A percentile compares a stretch with the other conserved stretches of the same genome.
Evolutionary conservation across 345 rosid species (phyloP).

Genomic region (Lenwebbia sp.): DNA sequence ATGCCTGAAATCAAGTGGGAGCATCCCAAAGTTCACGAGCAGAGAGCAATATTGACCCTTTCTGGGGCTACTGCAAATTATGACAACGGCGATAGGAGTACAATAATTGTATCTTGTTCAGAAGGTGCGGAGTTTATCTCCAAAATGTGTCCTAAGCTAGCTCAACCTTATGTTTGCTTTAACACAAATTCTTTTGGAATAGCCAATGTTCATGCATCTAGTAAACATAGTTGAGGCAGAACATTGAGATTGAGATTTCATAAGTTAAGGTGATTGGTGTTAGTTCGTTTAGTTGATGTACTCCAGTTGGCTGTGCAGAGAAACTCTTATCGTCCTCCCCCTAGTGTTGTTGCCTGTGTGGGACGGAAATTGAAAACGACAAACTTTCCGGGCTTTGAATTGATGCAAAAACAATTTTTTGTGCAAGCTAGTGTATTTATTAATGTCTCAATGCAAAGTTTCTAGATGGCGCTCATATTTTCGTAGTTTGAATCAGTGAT

Average conservation of each 20-base stretch:
- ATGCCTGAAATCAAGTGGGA: slow-evolving; percentile 85
- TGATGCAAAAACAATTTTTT: not conserved
- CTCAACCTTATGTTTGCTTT: not conserved
- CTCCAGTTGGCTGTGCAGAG: not conserved
- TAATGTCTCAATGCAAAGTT: not conserved
- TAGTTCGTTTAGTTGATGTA: not conserved
- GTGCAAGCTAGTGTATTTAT: not conserved
- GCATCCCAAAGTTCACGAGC: slow-evolving; percentile 66
- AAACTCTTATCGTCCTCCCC: not conserved
- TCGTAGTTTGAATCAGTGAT: not conserved
- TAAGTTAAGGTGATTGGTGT: not conserved
- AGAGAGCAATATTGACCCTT: slow-evolving; percentile 46
- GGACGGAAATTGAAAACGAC: not conserved
- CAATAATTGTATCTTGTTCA: slow-evolving; percentile 75
- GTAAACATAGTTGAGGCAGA: not conserved
- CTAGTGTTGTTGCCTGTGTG: not conserved
- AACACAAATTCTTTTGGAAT: not conserved
- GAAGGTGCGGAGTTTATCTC: slow-evolving; percentile 45
- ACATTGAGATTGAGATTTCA: not conserved
- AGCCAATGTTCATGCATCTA: not conserved
- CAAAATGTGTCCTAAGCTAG: not conserved
- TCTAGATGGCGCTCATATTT: not conserved
- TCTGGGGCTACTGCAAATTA: slow-evolving; percentile 71
- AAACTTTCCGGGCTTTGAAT: not conserved
- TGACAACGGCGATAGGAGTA: slow-evolving; percentile 86